Evolutionary conservation across 2,329 filamentous ascomycete species (phyloP).

Genomic region (Apiospora aurea): DNA sequence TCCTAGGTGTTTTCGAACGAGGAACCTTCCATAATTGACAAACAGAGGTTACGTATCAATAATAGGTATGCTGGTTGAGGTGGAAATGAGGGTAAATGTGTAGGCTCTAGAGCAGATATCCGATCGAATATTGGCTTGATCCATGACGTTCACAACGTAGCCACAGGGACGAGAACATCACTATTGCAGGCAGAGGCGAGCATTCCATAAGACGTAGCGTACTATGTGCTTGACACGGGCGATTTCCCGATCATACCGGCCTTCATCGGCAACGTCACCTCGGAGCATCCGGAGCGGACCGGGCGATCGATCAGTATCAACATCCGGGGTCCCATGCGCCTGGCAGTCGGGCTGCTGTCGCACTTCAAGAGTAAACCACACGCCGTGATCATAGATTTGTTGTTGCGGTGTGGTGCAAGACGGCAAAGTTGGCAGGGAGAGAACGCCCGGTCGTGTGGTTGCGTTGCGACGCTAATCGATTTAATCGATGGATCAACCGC

Average conservation of each 20-base stretch:
- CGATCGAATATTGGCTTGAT: background rate
- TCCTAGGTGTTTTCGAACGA: no score
- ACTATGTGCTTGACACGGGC: constrained; percentile 61
- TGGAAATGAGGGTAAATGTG: no score
- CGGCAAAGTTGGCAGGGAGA: background rate
- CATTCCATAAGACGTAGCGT: constrained; percentile 37
- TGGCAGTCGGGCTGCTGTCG: constrained; percentile 54
- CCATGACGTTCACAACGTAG: background rate
- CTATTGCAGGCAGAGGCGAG: background rate
- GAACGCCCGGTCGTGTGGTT: background rate
- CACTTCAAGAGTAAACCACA: constrained; percentile 54
- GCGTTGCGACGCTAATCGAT: background rate
- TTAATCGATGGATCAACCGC: background rate
- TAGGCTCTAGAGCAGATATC: no score
- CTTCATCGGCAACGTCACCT: constrained; percentile 53
- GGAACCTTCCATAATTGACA: no score
- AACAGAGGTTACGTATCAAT: no score
- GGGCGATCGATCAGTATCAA: constrained; percentile 68
- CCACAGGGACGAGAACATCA: background rate
- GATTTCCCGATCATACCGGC: constrained; percentile 49
- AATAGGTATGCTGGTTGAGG: no score
- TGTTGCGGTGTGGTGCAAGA: background rate
- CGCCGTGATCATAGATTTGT: constrained; percentile 50
- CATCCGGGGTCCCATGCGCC: constrained; percentile 64
- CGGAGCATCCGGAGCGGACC: constrained; percentile 60